Evolutionary conservation across 805 yeast genomes (phyloP).

Genomic region (Sporopachydermia lactativora): DNA sequence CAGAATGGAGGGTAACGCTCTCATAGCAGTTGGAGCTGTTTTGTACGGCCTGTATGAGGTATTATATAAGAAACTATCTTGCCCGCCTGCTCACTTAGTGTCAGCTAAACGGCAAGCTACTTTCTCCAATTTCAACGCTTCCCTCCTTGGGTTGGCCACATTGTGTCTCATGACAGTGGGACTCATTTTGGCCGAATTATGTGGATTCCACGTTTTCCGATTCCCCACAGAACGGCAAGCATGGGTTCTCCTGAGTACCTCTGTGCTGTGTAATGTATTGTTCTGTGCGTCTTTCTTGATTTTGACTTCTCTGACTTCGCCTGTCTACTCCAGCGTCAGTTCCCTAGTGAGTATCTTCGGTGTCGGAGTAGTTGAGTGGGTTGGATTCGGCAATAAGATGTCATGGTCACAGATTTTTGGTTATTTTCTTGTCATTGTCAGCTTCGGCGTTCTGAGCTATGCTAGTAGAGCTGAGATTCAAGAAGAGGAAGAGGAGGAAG

Average conservation of each 20-base stretch:
- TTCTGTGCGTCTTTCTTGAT: conserved; percentile 64
- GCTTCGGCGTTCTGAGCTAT: conserved; percentile 50
- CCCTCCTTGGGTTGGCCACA: conserved; percentile 49
- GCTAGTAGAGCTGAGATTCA: conserved; percentile 53
- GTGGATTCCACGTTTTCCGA: conserved; percentile 44
- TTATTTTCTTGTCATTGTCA: conserved; percentile 51
- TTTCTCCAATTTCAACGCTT: conserved; percentile 67
- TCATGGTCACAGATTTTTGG: conserved; percentile 49
- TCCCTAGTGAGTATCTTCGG: conserved; percentile 63
- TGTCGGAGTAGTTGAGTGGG: conserved; percentile 68
- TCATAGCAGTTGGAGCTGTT: conserved; percentile 62
- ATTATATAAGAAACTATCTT: conserved; percentile 56
- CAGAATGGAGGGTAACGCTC: conserved; percentile 51
- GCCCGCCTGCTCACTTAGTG: conserved; percentile 57
- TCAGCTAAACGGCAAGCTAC: conserved; percentile 58
- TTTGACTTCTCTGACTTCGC: conserved; percentile 72
- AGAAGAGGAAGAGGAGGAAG: conserved; percentile 24
- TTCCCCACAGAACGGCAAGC: conserved; percentile 28
- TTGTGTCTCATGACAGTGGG: conserved; percentile 32
- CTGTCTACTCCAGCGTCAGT: conserved; percentile 59
- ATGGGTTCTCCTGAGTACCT: conserved; percentile 33
- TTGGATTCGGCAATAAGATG: conserved; percentile 44
- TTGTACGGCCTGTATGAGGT: conserved; percentile 78
- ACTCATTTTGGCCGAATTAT: conserved; percentile 33
- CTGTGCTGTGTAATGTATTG: conserved; percentile 46